Percentiles rank a stretch among this genome's conserved stretches.
phyloP scores from a whole-genome alignment of 106 monocot species.

The Dioscorea zingiberensis region DNA sequence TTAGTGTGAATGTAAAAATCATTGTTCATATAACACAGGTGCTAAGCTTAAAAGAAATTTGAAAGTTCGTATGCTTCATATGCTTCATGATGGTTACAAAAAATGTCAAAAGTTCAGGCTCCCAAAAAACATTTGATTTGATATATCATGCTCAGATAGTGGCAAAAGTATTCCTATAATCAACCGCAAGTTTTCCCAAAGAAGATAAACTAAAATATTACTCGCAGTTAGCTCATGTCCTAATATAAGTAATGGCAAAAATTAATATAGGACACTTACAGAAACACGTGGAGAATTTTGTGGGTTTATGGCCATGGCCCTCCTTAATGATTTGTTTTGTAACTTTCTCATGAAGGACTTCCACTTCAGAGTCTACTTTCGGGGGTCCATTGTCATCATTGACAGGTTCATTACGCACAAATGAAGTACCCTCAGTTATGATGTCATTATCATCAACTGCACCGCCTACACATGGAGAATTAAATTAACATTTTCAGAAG shows the following conservation, averaged over 20 bases:
- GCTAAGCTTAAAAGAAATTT: no score
- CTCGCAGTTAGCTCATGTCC: neutral
- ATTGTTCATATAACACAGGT: no score
- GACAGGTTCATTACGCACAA: constrained; percentile 46
- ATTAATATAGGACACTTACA: constrained; percentile 46
- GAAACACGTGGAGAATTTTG: constrained; percentile 71
- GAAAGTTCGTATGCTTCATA: no score
- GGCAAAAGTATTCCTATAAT: neutral
- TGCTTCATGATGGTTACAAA: no score
- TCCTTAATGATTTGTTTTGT: constrained; percentile 86
- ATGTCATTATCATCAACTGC: constrained; percentile 37
- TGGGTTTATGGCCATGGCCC: constrained; percentile 68
- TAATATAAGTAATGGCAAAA: neutral
- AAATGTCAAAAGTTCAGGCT: no score
- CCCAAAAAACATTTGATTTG: neutral
- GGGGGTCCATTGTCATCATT: constrained; percentile 60
- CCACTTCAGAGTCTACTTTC: constrained; percentile 56
- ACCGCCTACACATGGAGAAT: no score
- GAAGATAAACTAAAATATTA: neutral
- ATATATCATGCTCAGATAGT: neutral
- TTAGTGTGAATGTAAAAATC: no score
- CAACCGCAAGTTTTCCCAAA: neutral
- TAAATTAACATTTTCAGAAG: no score
- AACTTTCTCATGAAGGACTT: constrained; percentile 83
- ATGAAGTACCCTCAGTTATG: constrained; percentile 42